Evolutionary conservation across 2,329 filamentous ascomycete species (phyloP).

Genomic region (Fusarium annulatum): DNA sequence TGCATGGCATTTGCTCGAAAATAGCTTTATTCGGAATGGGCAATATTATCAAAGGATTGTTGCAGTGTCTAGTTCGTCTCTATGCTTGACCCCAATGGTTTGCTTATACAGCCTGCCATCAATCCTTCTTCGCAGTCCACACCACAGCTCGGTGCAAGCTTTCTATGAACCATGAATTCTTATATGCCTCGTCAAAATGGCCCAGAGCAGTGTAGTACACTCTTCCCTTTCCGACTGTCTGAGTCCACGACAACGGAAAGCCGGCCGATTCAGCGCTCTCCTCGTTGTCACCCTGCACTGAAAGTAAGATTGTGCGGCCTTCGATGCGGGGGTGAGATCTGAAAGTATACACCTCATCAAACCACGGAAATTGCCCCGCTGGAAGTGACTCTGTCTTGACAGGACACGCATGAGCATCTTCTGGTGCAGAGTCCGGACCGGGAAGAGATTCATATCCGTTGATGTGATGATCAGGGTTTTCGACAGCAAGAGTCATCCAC

Average conservation of each 20-base stretch:
- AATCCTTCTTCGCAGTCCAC: slow-evolving; percentile 12
- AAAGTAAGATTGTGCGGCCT: neutral
- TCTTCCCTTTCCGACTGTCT: slow-evolving; percentile 10
- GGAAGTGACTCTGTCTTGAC: neutral
- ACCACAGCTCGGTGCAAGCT: slow-evolving; percentile 6
- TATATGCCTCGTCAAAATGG: slow-evolving; percentile 25
- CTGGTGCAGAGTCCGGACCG: neutral
- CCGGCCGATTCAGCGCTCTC: neutral
- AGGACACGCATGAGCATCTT: neutral
- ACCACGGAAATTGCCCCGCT: neutral
- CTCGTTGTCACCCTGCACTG: fast-evolving
- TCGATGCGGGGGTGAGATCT: neutral
- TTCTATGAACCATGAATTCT: slow-evolving; percentile 18
- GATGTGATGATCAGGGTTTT: neutral
- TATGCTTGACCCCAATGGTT: too few species aligned
- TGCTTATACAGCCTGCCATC: fast-evolving
- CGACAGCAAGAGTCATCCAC: slow-evolving; percentile 4
- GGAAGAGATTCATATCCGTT: neutral
- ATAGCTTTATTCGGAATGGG: too few species aligned
- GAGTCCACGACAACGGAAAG: slow-evolving; percentile 16
- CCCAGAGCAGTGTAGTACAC: slow-evolving; percentile 28
- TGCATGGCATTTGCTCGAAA: too few species aligned
- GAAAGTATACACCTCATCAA: slow-evolving; percentile 28
- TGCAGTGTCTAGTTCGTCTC: neutral
- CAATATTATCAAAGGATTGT: too few species aligned